Percentiles rank a stretch among this genome's conserved stretches.
Evolutionary conservation across 805 yeast species (phyloP).

Genomic region (Starmerella khaoyaiensis): DNA sequence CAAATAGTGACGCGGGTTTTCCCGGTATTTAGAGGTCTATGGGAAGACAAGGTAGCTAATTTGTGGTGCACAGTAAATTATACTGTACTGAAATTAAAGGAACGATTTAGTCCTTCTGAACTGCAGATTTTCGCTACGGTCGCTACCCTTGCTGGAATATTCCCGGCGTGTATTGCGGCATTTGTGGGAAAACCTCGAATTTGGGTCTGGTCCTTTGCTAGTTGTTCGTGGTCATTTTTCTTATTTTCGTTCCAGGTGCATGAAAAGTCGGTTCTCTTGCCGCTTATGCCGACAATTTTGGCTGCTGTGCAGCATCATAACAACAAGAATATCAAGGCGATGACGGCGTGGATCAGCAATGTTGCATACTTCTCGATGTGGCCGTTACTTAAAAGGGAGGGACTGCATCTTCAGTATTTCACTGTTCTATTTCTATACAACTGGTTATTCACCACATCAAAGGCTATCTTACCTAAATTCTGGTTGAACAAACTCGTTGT

Average conservation of each 20-base stretch:
- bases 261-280: conserved; percentile 81
- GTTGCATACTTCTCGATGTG: conserved; percentile 73
- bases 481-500: conserved; percentile 41
- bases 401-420: conserved; percentile 56
- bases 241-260: conserved; percentile 92
- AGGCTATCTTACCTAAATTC: conserved; percentile 35
- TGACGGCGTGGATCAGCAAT: conserved; percentile 79
- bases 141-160: conserved; percentile 33
- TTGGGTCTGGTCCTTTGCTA: conserved; percentile 61
- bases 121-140: conserved; percentile 41
- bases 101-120: conserved; percentile 39
- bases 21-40: conserved; percentile 85
- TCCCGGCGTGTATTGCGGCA: conserved; percentile 43
- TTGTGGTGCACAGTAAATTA: conserved; percentile 90
- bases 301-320: conserved; percentile 34
- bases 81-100: conserved; percentile 55
- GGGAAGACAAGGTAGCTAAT: conserved; percentile 95
- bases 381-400: conserved; percentile 74
- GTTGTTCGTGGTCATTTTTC: conserved; percentile 77
- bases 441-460: conserved; percentile 38
- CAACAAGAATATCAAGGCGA: conserved; percentile 49
- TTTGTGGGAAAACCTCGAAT: conserved; percentile 27
- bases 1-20: conserved; percentile 62
- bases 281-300: conserved; percentile 71
- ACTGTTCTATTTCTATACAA: conserved; percentile 51